Conservation (phyloP, 306 rosid species). For the Alnus glutinosa region DNA sequence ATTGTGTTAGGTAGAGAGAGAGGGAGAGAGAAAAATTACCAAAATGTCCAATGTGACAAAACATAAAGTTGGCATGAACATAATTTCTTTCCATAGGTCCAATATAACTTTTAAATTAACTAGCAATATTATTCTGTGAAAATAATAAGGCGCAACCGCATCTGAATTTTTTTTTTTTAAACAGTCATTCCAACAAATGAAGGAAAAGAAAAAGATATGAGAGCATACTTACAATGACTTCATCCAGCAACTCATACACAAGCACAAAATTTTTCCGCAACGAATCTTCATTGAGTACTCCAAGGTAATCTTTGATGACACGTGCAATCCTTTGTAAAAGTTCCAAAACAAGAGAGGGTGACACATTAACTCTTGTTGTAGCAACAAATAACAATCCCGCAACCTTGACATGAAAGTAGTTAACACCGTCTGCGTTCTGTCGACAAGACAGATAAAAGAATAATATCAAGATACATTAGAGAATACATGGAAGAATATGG, state of each 20-base stretch:
- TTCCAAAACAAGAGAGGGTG: slow-evolving; percentile 85
- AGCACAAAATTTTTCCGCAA: slow-evolving; percentile 89
- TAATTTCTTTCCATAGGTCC: not conserved
- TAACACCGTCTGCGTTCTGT: slow-evolving; percentile 89
- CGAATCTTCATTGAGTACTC: slow-evolving; percentile 88
- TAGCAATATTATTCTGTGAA: not conserved
- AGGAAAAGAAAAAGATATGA: not conserved
- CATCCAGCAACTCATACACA: slow-evolving; percentile 92
- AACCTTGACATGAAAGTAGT: slow-evolving; percentile 90
- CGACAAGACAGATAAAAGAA: not conserved
- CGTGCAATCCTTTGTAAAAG: slow-evolving; percentile 87
- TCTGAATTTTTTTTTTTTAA: not conserved
- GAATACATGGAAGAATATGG: not conserved
- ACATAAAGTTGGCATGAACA: not conserved
- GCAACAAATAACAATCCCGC: slow-evolving; percentile 88
- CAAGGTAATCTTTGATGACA: slow-evolving; percentile 87
- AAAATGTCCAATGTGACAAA: not conserved
- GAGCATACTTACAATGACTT: slow-evolving; percentile 69
- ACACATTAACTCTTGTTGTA: slow-evolving; percentile 70
- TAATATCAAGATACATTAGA: slow-evolving; percentile 5
- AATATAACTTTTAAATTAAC: not conserved
- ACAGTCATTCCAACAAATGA: slow-evolving; percentile 11
- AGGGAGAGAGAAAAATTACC: not conserved
- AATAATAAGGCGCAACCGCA: not conserved
- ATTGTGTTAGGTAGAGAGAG: not conserved